Base-by-base conservation (phyloP, 768 basidiomycete genomes). In the Cystofilobasidium bisporidii region DNA sequence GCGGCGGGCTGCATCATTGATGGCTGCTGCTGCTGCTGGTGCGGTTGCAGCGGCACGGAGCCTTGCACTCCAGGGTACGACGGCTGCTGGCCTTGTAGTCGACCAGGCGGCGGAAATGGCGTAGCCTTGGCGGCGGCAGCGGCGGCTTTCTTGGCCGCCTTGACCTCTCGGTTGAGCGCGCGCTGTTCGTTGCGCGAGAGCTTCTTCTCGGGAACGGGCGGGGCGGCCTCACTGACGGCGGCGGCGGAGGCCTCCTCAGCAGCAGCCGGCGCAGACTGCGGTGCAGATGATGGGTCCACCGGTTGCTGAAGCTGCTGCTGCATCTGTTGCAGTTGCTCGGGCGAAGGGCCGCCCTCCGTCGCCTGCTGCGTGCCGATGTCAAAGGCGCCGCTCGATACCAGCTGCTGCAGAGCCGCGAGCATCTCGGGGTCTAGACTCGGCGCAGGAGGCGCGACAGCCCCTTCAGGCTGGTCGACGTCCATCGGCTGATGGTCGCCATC, bases 401-500 rank as follows among this genome's bases (percentile, higher is more conserved):
- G 53, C 28, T 56, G 18, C 20, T 56, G 53, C 28, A 56, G 53
- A 4, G 53, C 53, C 1, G 53, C 26, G 30, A 56, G 53, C 28
- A 30, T 30, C 5, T 10, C 14, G 28, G 53, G 53, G 28, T 56
- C 53, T 3, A 56, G 28, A 14, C 47, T 48, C 28, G 17, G 15
- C 6, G 53, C 14, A 5, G 53, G 53, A 3, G 11, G 12, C 2
- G 28, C 26, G 53, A n/a, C 30, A 3, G 4, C 5, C n/a, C n/a
- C n/a, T n/a, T n/a, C n/a, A n/a, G 26, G 28, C 43, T 43, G 43
- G 53, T 56, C 53, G 30, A 56, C 53, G 53, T 56, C 53, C 53
- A 56, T 30, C 53, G 30, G 30, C 28, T 56, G 53, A 24, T 10
- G 22, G 4, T 24, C 48, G 48, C 22, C 48, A 6, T 50, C 48